These are phyloP conservation scores for Yarrowia galli DNA, from an alignment of 1,139 yeast genomes.

Conservation along the genomic window DNA sequence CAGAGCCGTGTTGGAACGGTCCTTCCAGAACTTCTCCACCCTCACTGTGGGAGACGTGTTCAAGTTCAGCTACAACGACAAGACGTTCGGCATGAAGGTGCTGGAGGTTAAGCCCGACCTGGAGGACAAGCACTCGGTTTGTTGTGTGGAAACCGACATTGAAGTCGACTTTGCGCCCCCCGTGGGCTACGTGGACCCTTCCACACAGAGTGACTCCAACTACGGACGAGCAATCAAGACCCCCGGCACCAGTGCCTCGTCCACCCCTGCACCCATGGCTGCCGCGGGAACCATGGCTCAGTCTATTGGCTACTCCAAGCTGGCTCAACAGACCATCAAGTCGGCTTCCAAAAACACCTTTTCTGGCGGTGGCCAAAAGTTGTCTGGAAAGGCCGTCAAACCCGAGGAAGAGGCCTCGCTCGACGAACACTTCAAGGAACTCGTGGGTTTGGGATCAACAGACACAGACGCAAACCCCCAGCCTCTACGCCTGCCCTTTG, in stretches of 20 bases:
- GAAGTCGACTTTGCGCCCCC: slow-evolving; percentile 99
- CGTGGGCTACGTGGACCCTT: slow-evolving; percentile 86
- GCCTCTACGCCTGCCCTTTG: slow-evolving; percentile 76
- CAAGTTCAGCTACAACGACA: slow-evolving; percentile 84
- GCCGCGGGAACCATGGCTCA: slow-evolving; percentile 76
- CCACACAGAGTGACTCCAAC: slow-evolving; percentile 41
- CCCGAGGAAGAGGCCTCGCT: slow-evolving; percentile 39
- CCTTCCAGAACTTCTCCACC: slow-evolving; percentile 86
- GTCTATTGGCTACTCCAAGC: slow-evolving; percentile 70
- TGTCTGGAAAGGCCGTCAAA: slow-evolving; percentile 67
- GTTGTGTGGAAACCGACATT: slow-evolving; percentile 96
- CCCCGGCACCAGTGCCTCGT: slow-evolving; percentile 45
- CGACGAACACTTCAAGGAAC: slow-evolving; percentile 41
- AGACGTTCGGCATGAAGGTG: slow-evolving; percentile 79
- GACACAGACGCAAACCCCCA: slow-evolving; percentile 53
- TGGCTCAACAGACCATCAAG: slow-evolving; percentile 46
- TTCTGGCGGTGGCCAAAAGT: slow-evolving; percentile 71
- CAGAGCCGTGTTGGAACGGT: slow-evolving; percentile 93
- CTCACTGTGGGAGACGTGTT: slow-evolving; percentile 85
- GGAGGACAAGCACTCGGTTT: slow-evolving; percentile 64
- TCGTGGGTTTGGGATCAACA: slow-evolving; percentile 31
- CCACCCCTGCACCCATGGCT: slow-evolving; percentile 46
- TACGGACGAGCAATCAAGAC: slow-evolving; percentile 39
- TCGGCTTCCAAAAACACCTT: slow-evolving; percentile 51
- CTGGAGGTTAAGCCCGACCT: slow-evolving; percentile 87